These are phyloP conservation scores for Agaricus subrufescens DNA, from an alignment of 768 basidiomycete genomes.

Conservation along the genomic window DNA sequence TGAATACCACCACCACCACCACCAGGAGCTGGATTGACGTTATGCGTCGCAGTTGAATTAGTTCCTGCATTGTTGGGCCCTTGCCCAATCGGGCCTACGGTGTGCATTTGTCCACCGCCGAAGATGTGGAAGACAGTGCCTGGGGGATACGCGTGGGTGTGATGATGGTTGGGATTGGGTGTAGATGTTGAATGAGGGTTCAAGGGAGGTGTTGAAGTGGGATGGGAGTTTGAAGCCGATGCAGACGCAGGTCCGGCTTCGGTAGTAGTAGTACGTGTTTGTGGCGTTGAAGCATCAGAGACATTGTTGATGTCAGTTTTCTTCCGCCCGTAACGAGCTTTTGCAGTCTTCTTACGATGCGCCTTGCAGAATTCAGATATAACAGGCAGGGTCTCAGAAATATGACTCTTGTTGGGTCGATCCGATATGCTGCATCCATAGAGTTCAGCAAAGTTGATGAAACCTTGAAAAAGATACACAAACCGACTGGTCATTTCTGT, in stretches of 20 bases:
- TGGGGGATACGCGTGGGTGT: not conserved
- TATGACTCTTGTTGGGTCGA: conserved; percentile 46
- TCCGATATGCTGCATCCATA: conserved; percentile 39
- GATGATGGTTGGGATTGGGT: not conserved
- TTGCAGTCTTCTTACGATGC: conserved; percentile 37
- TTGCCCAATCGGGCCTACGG: not conserved
- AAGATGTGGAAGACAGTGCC: not conserved
- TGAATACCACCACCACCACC: not conserved
- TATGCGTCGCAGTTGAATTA: not conserved
- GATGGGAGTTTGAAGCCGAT: not conserved
- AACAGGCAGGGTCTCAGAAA: conserved; percentile 47
- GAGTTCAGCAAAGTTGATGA: not conserved
- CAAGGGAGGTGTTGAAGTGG: not conserved
- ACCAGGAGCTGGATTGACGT: not conserved
- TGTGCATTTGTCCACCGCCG: not conserved
- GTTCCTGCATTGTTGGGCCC: not conserved
- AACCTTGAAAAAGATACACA: conserved; percentile 13
- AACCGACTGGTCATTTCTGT: conserved; percentile 54
- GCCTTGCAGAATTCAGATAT: conserved; percentile 44
- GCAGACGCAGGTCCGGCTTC: not conserved
- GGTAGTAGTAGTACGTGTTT: not conserved
- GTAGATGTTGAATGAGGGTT: not conserved
- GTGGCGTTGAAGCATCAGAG: not conserved
- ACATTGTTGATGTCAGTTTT: conserved; percentile 11
- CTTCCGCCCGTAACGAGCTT: conserved; percentile 13